These are phyloP conservation scores for Pseudocercospora vitis DNA, from an alignment of 2,329 filamentous ascomycete species.

Conservation along the genomic window DNA sequence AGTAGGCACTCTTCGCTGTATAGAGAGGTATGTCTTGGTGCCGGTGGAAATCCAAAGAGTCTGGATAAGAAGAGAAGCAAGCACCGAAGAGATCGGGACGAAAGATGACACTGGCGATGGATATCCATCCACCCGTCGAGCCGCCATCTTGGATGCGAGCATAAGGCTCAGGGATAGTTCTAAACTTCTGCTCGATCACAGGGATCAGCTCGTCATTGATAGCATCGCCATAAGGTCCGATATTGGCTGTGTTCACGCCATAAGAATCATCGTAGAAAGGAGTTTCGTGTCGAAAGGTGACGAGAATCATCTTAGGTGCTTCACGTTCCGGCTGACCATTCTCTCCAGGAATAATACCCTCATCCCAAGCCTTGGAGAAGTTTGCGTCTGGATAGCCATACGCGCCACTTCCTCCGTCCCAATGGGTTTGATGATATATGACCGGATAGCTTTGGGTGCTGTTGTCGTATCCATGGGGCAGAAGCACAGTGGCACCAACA, in stretches of 20 bases:
- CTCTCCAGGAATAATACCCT: slow-evolving; percentile 35
- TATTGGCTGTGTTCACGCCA: slow-evolving; percentile 42
- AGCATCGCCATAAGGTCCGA: slow-evolving; percentile 43
- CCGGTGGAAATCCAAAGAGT: slow-evolving; percentile 41
- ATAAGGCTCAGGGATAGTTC: slow-evolving; percentile 40
- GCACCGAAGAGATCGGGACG: slow-evolving; percentile 42
- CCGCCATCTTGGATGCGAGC: slow-evolving; percentile 43
- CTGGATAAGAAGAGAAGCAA: slow-evolving; percentile 42
- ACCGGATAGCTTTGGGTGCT: slow-evolving; percentile 38
- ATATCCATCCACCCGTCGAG: slow-evolving; percentile 42
- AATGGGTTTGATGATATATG: slow-evolving; percentile 41
- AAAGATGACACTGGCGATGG: slow-evolving; percentile 40
- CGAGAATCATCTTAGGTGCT: slow-evolving; percentile 40
- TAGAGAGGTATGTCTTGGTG: slow-evolving; percentile 43
- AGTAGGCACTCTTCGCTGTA: slow-evolving; percentile 34
- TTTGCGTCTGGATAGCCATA: slow-evolving; percentile 27
- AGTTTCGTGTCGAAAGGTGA: slow-evolving; percentile 42
- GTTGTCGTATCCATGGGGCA: slow-evolving; percentile 40
- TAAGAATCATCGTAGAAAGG: slow-evolving; percentile 44
- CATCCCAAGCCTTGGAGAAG: slow-evolving; percentile 33
- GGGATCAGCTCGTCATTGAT: slow-evolving; percentile 45
- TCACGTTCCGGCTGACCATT: slow-evolving; percentile 31
- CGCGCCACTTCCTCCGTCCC: slow-evolving; percentile 32
- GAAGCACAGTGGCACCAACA: slow-evolving; percentile 41
- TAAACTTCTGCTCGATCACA: slow-evolving; percentile 37